phyloP scores from a whole-genome alignment of 306 rosid genomes.

The Delonix regia region DNA sequence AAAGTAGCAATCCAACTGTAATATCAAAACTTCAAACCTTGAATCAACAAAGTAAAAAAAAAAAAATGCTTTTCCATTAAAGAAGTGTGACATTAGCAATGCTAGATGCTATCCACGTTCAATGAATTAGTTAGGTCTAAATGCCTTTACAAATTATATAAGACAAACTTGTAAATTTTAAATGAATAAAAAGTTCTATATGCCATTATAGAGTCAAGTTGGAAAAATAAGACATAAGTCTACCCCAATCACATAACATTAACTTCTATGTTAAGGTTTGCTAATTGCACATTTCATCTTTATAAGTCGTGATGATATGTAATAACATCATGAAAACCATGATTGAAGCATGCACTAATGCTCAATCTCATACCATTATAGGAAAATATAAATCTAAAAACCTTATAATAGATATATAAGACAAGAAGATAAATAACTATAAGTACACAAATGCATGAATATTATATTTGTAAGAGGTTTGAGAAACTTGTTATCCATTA shows the following conservation, averaged over 20 bases:
- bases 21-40: slow-evolving; percentile 6
- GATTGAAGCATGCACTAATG: background rate
- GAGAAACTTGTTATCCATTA: no score
- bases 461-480: no score
- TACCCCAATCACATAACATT: background rate
- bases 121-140: background rate
- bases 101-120: no score
- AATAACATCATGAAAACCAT: background rate
- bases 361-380: slow-evolving; percentile 13
- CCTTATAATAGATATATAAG: no score
- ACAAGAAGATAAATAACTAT: background rate
- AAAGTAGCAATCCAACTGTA: slow-evolving; percentile 12
- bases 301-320: background rate
- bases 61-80: slow-evolving; percentile 10
- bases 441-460: background rate
- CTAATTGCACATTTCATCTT: background rate
- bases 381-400: no score
- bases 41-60: slow-evolving; percentile 11
- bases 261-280: background rate
- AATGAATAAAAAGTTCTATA: background rate
- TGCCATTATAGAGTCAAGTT: background rate
- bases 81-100: background rate
- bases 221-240: background rate
- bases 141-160: slow-evolving; percentile 4
- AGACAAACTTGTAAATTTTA: background rate